phyloP scores from a whole-genome alignment of 2,329 filamentous ascomycete species.

The Thielaviopsis cerberus region DNA sequence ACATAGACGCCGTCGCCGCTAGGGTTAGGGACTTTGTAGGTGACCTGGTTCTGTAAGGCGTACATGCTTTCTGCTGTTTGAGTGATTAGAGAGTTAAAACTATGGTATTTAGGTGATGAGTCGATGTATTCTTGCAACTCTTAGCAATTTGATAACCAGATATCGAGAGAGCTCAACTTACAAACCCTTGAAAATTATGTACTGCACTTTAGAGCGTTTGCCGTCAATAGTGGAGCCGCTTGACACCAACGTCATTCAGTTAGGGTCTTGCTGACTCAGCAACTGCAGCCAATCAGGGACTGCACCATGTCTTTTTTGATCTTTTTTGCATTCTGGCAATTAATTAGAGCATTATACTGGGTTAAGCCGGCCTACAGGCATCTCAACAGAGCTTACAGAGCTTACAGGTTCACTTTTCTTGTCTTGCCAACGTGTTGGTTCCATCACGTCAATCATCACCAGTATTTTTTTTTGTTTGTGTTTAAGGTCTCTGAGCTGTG shows the following conservation, averaged over 20 bases:
- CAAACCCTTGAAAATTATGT: neutral
- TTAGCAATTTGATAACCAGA: no score
- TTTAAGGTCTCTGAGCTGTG: neutral
- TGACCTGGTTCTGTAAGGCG: constrained; percentile 7
- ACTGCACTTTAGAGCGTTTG: neutral
- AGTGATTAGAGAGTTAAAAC: no score
- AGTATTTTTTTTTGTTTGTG: neutral
- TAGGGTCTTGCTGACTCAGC: constrained; percentile 1
- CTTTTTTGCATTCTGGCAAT: neutral
- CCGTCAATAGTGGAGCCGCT: neutral
- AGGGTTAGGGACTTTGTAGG: constrained; percentile 11
- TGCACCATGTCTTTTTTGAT: constrained; percentile 7
- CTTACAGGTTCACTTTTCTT: no score
- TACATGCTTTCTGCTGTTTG: constrained; percentile 3
- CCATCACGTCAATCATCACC: neutral
- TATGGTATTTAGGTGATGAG: no score
- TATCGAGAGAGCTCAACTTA: neutral
- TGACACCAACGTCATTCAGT: neutral
- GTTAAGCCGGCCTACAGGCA: no score
- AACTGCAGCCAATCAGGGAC: neutral
- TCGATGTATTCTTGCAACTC: no score
- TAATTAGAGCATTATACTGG: no score
- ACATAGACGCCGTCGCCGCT: constrained; percentile 9
- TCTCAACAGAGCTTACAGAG: no score
- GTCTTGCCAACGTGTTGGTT: neutral